phyloP scores from a whole-genome alignment of 2,329 filamentous ascomycete species.

The Pseudogymnoascus sp. region DNA sequence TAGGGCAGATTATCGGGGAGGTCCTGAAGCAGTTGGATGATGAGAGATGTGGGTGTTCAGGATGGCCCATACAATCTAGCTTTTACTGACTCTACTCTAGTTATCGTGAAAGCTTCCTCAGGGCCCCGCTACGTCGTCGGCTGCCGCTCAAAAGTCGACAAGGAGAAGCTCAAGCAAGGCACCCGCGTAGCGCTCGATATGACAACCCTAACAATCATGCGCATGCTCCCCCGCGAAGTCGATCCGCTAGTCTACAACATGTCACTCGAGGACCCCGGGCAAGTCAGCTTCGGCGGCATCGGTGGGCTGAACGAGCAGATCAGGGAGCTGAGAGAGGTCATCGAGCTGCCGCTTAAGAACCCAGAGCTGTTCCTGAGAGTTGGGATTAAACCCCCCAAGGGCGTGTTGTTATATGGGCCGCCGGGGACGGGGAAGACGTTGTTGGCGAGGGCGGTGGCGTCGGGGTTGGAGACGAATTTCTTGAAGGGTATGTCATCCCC shows the following conservation, averaged over 20 bases:
- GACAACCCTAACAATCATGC: constrained; percentile 99
- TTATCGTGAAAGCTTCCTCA: constrained; percentile 97
- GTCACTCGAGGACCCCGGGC: constrained; percentile 95
- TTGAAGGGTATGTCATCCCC: constrained; percentile 61
- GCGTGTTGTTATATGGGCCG: constrained; percentile 89
- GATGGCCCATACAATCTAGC: background rate
- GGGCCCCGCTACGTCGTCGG: constrained; percentile 97
- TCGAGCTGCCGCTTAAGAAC: constrained; percentile 96
- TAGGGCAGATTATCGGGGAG: constrained; percentile 98
- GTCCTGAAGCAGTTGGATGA: constrained; percentile 98
- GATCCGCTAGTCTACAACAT: constrained; percentile 99
- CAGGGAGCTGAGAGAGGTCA: constrained; percentile 91
- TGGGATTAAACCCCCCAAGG: constrained; percentile 97
- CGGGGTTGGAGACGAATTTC: constrained; percentile 96
- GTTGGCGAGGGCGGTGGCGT: constrained; percentile 87
- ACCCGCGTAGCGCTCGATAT: constrained; percentile 96
- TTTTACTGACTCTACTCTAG: constrained; percentile 38
- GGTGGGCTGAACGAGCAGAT: constrained; percentile 98
- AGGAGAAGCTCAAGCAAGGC: constrained; percentile 93
- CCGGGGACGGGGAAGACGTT: constrained; percentile 96
- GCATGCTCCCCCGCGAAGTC: constrained; percentile 97
- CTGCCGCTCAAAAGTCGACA: constrained; percentile 97
- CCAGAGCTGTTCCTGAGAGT: constrained; percentile 94
- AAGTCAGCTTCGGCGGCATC: constrained; percentile 96
- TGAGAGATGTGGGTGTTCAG: constrained; percentile 71